Percentiles rank a stretch among this genome's conserved stretches.
These are phyloP conservation scores for Filosporella fistucella DNA, from an alignment of 495 filamentous ascomycete species.

Conservation along the genomic window DNA sequence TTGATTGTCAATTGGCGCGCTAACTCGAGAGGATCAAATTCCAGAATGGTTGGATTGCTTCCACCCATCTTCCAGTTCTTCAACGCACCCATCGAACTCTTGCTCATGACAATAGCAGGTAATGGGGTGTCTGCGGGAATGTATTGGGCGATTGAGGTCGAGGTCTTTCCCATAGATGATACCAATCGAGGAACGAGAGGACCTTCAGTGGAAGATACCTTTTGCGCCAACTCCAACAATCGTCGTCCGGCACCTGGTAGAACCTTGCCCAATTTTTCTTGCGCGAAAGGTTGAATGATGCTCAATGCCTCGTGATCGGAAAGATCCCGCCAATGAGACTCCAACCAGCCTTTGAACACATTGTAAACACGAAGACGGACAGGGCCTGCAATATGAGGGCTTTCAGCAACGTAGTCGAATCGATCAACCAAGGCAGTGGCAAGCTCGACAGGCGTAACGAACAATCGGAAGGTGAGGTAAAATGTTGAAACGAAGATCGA, in stretches of 20 bases:
- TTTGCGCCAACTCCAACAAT: conserved; percentile 70
- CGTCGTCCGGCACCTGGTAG: conserved; percentile 76
- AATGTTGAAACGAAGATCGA: conserved; percentile 91
- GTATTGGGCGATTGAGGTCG: conserved; percentile 63
- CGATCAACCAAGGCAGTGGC: conserved; percentile 79
- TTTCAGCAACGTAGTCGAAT: conserved; percentile 86
- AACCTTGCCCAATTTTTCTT: conserved; percentile 57
- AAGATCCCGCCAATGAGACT: conserved; percentile 88
- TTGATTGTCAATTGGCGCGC: conserved; percentile 92
- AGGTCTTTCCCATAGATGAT: conserved; percentile 86
- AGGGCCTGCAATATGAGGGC: conserved; percentile 63
- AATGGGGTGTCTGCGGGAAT: conserved; percentile 66
- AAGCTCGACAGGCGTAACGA: conserved; percentile 76
- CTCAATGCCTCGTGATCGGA: conserved; percentile 70
- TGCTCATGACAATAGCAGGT: conserved; percentile 64
- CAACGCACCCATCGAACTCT: conserved; percentile 70
- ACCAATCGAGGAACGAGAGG: conserved; percentile 81
- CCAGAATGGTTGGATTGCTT: conserved; percentile 69
- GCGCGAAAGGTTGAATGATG: conserved; percentile 74
- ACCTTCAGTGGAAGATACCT: conserved; percentile 72
- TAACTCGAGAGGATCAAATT: conserved; percentile 90
- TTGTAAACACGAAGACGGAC: conserved; percentile 94
- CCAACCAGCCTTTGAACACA: conserved; percentile 94
- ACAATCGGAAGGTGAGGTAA: conserved; percentile 95
- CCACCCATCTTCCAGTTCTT: conserved; percentile 70